Base-by-base conservation (phyloP, 805 yeast species). In the Schwanniomyces yamadae region DNA sequence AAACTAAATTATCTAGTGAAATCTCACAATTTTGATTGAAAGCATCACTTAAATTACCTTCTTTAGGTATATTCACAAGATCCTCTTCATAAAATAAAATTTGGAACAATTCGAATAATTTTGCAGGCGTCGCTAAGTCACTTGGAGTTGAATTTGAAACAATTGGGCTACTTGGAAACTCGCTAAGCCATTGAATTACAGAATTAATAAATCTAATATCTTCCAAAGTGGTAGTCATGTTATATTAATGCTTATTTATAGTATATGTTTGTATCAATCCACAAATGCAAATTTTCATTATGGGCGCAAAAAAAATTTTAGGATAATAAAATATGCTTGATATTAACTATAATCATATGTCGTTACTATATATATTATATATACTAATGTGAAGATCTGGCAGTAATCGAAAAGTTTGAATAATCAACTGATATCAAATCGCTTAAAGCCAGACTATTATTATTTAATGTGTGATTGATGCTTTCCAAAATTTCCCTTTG, bases 371-470 rank as follows among this genome's bases (percentile, higher is more conserved):
- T 8, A 21, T 21, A 21, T 25, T 20, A 21, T 31, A 23, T 20
- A 27, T 25, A 19, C 25, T 41, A 57, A 40, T 55, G 63, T 4
- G 61, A 54, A 1, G 60, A 50, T 27, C 52, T 44, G n/a, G 71
- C 62, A 5, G 67, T 50, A 17, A 67, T 56, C 27, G 72, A 66
- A 40, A 56, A 68, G 41, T 61, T 63, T 11, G 71, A 63, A 49
- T 68, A 68, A 45, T 68, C 73, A 22, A 68, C 63, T 5, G 71
- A 64, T 19, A 68, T 67, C 33, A 68, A 54, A 33, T 68, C 72
- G 29, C 57, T 56, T 37, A 65, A 46, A 8, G 50, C 47, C 17
- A 45, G 31, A 3, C 40, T 28, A 13, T 35, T 30, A 16, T 39
- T 44, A 37, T 33, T 39, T 25, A 48, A 23, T 7, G 49, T 39